Evolutionary conservation across 2,329 filamentous ascomycete genomes (phyloP), one percentile per base, ranked within the genome.

Genomic region (Pestalotiopsis sp.): DNA sequence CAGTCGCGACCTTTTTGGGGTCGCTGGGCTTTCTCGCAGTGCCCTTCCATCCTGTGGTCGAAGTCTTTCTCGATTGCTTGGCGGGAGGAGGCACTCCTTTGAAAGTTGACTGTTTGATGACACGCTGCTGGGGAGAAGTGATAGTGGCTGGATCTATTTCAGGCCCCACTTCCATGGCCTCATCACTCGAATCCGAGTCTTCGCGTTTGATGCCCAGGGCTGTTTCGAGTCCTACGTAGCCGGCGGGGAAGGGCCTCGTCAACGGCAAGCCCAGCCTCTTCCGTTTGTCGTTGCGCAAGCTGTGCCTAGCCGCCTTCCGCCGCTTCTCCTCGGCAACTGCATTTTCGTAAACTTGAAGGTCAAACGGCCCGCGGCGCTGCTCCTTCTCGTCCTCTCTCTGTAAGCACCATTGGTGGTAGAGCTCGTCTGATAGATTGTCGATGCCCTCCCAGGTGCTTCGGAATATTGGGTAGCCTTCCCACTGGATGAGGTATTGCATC

Each of bases 401-500:
- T 31, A 78, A 74, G 63, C 80, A 75, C 87, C 87, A 89, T 2
- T 81, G 74, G 0, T 74, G 69, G 2, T 83, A 73, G 4, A 87
- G 75, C 0, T 78, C 78, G 2, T 76, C 70, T 0, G 77, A 78
- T 4, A 89, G 74, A 67, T 87, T 78, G 4, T 81, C 76, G 11
- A 75, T 71, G 0, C 87, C 85, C 71, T 90, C 87, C 87, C 87
- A 90, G 0, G 87, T 90, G 67, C 84, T 83, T 68, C 86, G 78
- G n/a, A 87, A 77, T 4, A 89, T 70, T 1, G 84, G 81, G 74
- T 91, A 94, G 2, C 82, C 85, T 31, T 83, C 81, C 92, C 91
- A 94, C 69, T 87, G 85, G 25, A 93, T 85, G 1, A 94, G 83
- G 74, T 89, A 94, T 27, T 81, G 73, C 36, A 74, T 78, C 17